Evolutionary conservation across 352 stramenopile genomes (phyloP), one percentile per base, ranked within the genome.

Genomic region (Phytophthora hybrid): DNA sequence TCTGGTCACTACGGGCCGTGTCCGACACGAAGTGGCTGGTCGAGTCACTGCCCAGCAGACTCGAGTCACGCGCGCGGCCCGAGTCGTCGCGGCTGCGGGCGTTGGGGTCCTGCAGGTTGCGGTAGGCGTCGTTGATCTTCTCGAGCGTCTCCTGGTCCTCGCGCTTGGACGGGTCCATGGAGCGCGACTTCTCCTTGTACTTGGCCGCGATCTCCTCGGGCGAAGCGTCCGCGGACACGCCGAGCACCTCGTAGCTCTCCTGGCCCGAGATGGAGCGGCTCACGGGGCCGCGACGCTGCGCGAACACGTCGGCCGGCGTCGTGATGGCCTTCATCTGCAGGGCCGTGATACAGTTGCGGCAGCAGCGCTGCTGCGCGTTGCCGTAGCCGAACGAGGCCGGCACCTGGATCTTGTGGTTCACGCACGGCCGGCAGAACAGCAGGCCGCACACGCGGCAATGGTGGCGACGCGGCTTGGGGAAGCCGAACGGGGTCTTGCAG

Each of bases 291-390:
- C 90, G 87, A 73, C 90, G 90, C 78, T 95, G 88, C 2, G 87
- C 87, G 53, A 96, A 96, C 58, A 96, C 88, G 65, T 96, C 90
- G 1, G 87, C 88, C 1, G 90, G 90, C n/a, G 87, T 91, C 53
- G 87, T 93, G 59, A 96, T 96, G 37, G 87, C 82, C 76, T 96
- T 96, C 78, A 93, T 92, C 78, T 96, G 81, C 56, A 96, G 76
- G 4, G 90, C 79, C 6, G 87, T 95, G 66, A 94, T 87, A 73
- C 90, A 96, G 74, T 87, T 89, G 34, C 89, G 85, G 71, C 90
- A 96, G 75, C 88, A 95, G 26, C 87, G 80, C 77, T 96, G 88
- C 66, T 85, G 70, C 46, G 81, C 80, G 51, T 86, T 88, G 55
- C 85, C 87, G 73, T 96, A 96, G 6, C 90, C 90, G 56, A 96